Evolutionary conservation across 2,329 filamentous ascomycete species (phyloP).

Genomic region (Lasiodiplodia gonubiensis): DNA sequence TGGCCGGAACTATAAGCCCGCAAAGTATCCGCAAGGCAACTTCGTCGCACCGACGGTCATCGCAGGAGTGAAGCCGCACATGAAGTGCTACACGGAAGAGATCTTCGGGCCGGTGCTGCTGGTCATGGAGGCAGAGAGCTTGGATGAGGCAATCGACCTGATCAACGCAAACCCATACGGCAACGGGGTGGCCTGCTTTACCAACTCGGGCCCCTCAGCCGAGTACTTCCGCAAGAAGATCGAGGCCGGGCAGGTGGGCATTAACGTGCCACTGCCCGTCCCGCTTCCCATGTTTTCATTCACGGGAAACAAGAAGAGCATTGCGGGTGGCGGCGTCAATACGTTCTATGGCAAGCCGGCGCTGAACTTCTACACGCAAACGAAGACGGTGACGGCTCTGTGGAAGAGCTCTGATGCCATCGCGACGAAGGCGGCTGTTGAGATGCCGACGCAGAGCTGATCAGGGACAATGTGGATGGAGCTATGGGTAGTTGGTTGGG

Average conservation of each 20-base stretch:
- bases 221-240: slow-evolving; percentile 80
- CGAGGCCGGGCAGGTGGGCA: slow-evolving; percentile 83
- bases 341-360: slow-evolving; percentile 96
- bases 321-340: slow-evolving; percentile 88
- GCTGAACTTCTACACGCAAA: slow-evolving; percentile 93
- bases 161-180: slow-evolving; percentile 89
- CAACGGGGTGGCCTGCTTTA: slow-evolving; percentile 87
- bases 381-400: slow-evolving; percentile 94
- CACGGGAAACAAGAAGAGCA: slow-evolving; percentile 80
- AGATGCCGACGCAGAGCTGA: slow-evolving; percentile 75
- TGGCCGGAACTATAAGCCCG: slow-evolving; percentile 74
- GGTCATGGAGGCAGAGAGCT: slow-evolving; percentile 77
- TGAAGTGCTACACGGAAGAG: slow-evolving; percentile 85
- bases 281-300: slow-evolving; percentile 68
- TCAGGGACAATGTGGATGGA: too few species aligned
- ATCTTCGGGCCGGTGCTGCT: slow-evolving; percentile 87
- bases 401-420: slow-evolving; percentile 88
- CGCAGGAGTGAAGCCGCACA: slow-evolving; percentile 76
- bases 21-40: slow-evolving; percentile 84
- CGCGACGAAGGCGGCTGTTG: slow-evolving; percentile 80
- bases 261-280: slow-evolving; percentile 62
- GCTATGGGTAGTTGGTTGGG: too few species aligned
- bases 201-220: slow-evolving; percentile 75
- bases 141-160: slow-evolving; percentile 79
- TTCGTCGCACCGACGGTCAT: slow-evolving; percentile 82